Base-by-base conservation (phyloP, 441 rosid genomes). In the Eruca vesicaria region DNA sequence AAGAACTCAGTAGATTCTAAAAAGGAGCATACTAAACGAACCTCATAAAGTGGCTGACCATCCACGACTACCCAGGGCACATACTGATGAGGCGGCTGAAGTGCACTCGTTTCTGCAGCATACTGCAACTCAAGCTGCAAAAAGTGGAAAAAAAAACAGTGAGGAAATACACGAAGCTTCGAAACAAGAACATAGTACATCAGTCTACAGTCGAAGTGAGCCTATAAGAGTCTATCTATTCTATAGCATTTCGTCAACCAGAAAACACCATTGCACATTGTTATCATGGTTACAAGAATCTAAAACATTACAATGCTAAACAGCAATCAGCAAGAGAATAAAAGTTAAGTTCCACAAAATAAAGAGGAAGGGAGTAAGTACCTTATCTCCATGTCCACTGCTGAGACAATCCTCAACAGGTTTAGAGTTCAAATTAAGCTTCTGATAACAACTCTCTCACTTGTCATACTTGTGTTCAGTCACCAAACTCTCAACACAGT, bases 21-120 rank as follows among this genome's bases (percentile, higher is more conserved):
- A 28, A 52, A 63, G 38, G 38, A 64, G 15, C 11, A 66, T n/a
- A 43, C 45, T 11, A 60, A 79, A 74, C 86, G 4, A 82, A 95
- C 99, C 86, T 93, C 98, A 32, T 91, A 92, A 76, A 95, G 93
- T 28, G 99, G 98, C 74, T 86, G 85, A 43, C 96, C 98, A 84
- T 95, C 80, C 67, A 95, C 98, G 55, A 90, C 93, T 7, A 93
- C 97, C 98, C 99, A 95, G 2, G 99, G 98, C 57, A 95, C 99
- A 41, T 90, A 95, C 28, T 72, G 36, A 78, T 95, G 98, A 69
- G 98, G 92, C 32, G 98, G 98, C 78, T 86, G 73, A 45, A 93
- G 96, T 21, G n/a, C n/a, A n/a, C n/a, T n/a, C n/a, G n/a, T n/a
- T n/a, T n/a, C n/a, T n/a, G n/a, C n/a, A n/a, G n/a, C 99, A 80